Evolutionary conservation across 2,329 filamentous ascomycete species (phyloP), one percentile per base, ranked within the genome.

Genomic region (Berkeleyomyces basicola): DNA sequence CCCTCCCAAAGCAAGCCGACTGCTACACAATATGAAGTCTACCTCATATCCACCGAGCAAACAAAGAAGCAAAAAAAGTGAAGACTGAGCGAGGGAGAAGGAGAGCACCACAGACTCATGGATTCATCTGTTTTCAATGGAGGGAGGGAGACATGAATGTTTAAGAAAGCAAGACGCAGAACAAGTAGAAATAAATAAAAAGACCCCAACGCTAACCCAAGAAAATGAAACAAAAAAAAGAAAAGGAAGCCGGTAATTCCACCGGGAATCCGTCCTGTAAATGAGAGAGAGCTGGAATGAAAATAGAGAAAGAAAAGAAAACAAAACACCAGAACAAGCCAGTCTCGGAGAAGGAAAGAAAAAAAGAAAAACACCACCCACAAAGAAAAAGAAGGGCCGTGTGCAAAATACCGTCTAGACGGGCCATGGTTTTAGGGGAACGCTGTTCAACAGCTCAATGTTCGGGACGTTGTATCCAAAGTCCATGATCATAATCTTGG

Each of bases 401-500:
- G 16, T 23, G 44, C 31, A 37, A 47, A 16, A 59, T 49, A 46
- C 39, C 51, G 59, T n/a, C 37, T 51, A 49, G 37, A 58, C 33
- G 4, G 31, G 49, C 49, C 49, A 55, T 2, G 49, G 33, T 10
- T 39, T 55, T 2, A 55, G 11, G 37, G 61, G 61, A 6, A 31
- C 44, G 63, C 78, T 82, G 71, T 84, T 80, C 47, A 87, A 73
- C 70, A 77, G 76, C 65, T 70, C 78, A 49, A 87, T 80, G 37
- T 82, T 79, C 37, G 77, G 71, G 4, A 86, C 75, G 51, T 77
- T 78, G 16, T 78, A 78, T 39, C 83, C 93, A 75, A 97, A 99
- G 75, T 99, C 93, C 79, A 97, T 86, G 65, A 99, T 87, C 64
- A 97, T 76, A 60, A 95, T 90, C 71, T 95, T 86, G 42, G 91